Evolutionary conservation across 2,329 filamentous ascomycete species (phyloP), one percentile per base, ranked within the genome.

Genomic region (Triangularia setosa): DNA sequence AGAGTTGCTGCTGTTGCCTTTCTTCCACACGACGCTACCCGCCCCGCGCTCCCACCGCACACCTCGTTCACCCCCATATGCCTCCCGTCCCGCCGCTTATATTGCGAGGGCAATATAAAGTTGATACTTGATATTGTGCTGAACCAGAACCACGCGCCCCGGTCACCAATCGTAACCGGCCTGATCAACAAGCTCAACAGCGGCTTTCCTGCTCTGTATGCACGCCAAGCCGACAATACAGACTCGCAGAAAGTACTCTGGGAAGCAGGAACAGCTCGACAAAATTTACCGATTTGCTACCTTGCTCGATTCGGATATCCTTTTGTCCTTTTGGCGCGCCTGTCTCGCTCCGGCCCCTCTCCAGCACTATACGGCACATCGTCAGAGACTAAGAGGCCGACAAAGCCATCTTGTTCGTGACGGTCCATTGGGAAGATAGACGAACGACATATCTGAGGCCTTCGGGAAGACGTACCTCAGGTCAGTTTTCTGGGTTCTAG

Each of bases 41-140:
- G 58, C 63, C 62, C 61, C 64, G 63, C 65, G 65, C 58, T 62
- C 58, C 28, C 65, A 59, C 64, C 60, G 28, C 65, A 58, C 64
- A 64, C 53, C 63, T 61, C 58, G 60, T 48, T 30, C 62, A 52
- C 65, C 64, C 58, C 63, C 64, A 64, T 63, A 67, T 65, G 64
- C 65, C 68, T 72, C 71, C 73, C 74, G 72, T 75, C 73, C 75
- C 74, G 74, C 74, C 71, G 69, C 70, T 70, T 78, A 78, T 77
- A 78, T 77, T 79, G 73, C 72, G 68, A 68, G 69, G 65, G 73
- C 77, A 79, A 79, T 79, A 75, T 77, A 78, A 76, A 71, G 76
- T 73, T 75, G 74, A 76, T 74, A 74, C 72, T 76, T 72, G 71
- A 79, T 79, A 78, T 79, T 78, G 73, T 73, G 67, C 69, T 75